Percentiles rank a stretch among this genome's conserved stretches.
Evolutionary conservation across 495 filamentous ascomycete genomes (phyloP).

Genomic region (Podospora pseudocomata): DNA sequence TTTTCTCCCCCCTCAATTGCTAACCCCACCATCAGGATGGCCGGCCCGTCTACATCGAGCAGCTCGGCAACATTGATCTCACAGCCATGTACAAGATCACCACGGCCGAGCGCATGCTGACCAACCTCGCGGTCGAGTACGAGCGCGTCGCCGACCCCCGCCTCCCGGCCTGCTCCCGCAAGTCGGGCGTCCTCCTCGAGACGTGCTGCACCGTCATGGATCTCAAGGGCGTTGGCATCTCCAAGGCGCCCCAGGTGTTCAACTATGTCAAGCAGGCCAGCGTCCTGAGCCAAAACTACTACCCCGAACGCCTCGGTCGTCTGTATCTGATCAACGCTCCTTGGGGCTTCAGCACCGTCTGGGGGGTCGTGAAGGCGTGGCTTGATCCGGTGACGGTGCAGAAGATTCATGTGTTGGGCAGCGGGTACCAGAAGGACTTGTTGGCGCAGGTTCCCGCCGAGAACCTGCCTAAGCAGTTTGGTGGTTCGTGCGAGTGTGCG

Average conservation of each 20-base stretch:
- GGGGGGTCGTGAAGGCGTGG: slow-evolving; percentile 82
- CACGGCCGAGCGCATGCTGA: slow-evolving; percentile 85
- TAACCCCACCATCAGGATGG: slow-evolving; percentile 63
- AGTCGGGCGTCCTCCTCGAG: slow-evolving; percentile 83
- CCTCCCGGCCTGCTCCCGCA: slow-evolving; percentile 91
- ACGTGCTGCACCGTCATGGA: slow-evolving; percentile 98
- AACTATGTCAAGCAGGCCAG: slow-evolving; percentile 65
- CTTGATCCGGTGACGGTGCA: slow-evolving; percentile 92
- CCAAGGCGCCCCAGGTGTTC: slow-evolving; percentile 72
- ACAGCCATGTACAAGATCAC: slow-evolving; percentile 84
- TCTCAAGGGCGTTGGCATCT: slow-evolving; percentile 85
- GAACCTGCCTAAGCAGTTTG: slow-evolving; percentile 85
- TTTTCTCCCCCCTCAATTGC: neutral
- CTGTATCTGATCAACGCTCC: slow-evolving; percentile 97
- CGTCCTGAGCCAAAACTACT: slow-evolving; percentile 86
- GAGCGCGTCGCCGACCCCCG: slow-evolving; percentile 92
- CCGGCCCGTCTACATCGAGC: slow-evolving; percentile 94
- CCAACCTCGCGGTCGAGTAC: slow-evolving; percentile 94
- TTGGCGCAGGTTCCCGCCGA: slow-evolving; percentile 80
- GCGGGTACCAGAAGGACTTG: slow-evolving; percentile 76
- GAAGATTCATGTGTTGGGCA: slow-evolving; percentile 91
- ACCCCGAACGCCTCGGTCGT: slow-evolving; percentile 84
- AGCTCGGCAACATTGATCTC: slow-evolving; percentile 90
- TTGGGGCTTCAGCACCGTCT: slow-evolving; percentile 84
- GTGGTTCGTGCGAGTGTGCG: slow-evolving; percentile 74